A percentile compares a stretch with the other conserved stretches of the same genome.
phyloP scores from a whole-genome alignment of 169 alveolate genomes.

The Plasmodium fragile region DNA sequence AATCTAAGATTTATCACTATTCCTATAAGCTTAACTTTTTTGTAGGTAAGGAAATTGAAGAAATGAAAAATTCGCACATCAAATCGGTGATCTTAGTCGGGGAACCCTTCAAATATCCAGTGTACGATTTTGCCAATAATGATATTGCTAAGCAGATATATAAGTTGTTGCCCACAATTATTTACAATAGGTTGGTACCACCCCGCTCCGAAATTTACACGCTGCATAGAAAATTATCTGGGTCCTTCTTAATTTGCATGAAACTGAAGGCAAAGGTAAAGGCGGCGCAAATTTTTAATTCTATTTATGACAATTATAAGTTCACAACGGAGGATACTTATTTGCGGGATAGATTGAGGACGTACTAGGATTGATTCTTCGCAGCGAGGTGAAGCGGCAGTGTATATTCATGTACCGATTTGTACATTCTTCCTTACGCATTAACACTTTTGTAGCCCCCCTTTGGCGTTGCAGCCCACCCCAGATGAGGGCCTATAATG shows the following conservation, averaged over 20 bases:
- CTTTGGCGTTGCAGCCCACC: neutral
- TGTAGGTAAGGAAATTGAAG: slow-evolving; percentile 87
- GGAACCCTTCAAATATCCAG: slow-evolving; percentile 85
- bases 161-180: slow-evolving; percentile 84
- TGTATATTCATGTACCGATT: neutral
- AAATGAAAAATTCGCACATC: slow-evolving; percentile 88
- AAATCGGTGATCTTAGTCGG: slow-evolving; percentile 85
- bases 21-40: slow-evolving; percentile 86
- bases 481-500: neutral
- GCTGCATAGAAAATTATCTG: slow-evolving; percentile 92
- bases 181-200: slow-evolving; percentile 89
- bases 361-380: neutral
- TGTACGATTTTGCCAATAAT: slow-evolving; percentile 80
- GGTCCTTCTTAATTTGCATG: slow-evolving; percentile 89
- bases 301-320: slow-evolving; percentile 48
- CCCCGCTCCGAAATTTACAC: slow-evolving; percentile 95
- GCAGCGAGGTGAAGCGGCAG: neutral
- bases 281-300: slow-evolving; percentile 79
- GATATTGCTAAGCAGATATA: slow-evolving; percentile 77
- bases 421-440: neutral
- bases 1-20: slow-evolving; percentile 75
- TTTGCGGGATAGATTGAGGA: neutral
- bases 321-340: slow-evolving; percentile 53
- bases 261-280: slow-evolving; percentile 84
- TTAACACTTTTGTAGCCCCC: neutral